Evolutionary conservation across 805 yeast genomes (phyloP), one percentile per base, ranked within the genome.

Genomic region (Millerozyma acaciae): DNA sequence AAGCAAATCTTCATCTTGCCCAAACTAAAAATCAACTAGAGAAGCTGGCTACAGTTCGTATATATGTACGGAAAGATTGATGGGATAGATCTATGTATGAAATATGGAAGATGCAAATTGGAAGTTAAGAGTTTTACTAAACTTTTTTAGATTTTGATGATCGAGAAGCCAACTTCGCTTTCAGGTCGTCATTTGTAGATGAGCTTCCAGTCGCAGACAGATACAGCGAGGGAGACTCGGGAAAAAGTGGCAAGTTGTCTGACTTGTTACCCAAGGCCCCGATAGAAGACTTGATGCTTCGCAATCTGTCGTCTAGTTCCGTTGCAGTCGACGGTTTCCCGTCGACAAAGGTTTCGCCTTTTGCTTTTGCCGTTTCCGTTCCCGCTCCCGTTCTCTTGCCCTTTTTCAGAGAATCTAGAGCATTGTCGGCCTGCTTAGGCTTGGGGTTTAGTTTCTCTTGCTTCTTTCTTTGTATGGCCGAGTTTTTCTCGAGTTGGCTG

Each of bases 401-500:
- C 46, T 29, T 47, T 43, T 16, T n/a, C n/a, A n/a, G n/a, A n/a
- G n/a, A n/a, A n/a, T 40, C n/a, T n/a, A n/a, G n/a, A n/a, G n/a
- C 26, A 30, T 44, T 15, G 26, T 12, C 26, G 12, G 26, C 26
- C 26, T 23, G 44, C 22, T 39, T 36, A 13, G n/a, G n/a, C n/a
- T n/a, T n/a, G n/a, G n/a, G n/a, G n/a, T 46, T 43, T 23, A 44
- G 45, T 35, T 53, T 40, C 21, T 51, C 54, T 23, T 35, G 38
- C 38, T 51, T 57, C 48, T 80, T 83, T 31, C 93, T 63, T 48
- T 74, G 80, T 3, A 76, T 59, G 0, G 94, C 96, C 24, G 86
- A 73, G 38, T 67, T 69, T 56, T 75, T 84, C 53, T 90, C 97
- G 16, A 84, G 54, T 7, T 54, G 57, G 4, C 62, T 16, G 26